Percentiles rank a stretch among this genome's conserved stretches.
phyloP scores from a whole-genome alignment of 2,329 filamentous ascomycete species.

The Acarospora socialis region DNA sequence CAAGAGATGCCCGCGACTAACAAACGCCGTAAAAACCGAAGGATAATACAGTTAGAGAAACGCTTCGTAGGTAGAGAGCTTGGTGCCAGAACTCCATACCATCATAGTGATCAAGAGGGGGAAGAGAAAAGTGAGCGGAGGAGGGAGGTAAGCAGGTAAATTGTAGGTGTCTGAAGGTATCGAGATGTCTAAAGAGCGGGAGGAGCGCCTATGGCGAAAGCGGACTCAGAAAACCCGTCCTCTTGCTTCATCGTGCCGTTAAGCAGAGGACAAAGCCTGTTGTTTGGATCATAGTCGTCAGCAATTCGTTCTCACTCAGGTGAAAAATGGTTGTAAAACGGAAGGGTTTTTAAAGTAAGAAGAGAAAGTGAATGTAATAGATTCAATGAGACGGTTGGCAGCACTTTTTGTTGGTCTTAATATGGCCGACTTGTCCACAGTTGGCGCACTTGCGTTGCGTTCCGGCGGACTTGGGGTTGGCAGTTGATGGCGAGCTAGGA shows the following conservation, averaged over 20 bases:
- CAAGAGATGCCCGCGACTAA: too few species aligned
- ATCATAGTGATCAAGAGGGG: too few species aligned
- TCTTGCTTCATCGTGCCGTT: constrained; percentile 62
- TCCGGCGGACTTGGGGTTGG: constrained; percentile 45
- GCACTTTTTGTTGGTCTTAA: constrained; percentile 98
- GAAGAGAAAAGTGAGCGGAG: too few species aligned
- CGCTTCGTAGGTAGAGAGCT: too few species aligned
- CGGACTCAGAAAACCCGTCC: constrained; percentile 30
- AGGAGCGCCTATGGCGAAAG: constrained; percentile 34
- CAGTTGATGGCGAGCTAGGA: constrained; percentile 31
- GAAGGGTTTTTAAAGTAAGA: constrained; percentile 1
- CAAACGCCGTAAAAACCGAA: too few species aligned
- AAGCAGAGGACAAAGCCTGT: constrained; percentile 67
- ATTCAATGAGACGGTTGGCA: constrained; percentile 8
- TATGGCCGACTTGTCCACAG: constrained; percentile 91
- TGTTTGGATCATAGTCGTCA: constrained; percentile 14
- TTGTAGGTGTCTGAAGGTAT: too few species aligned
- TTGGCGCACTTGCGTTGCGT: constrained; percentile 85
- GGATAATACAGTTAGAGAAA: too few species aligned
- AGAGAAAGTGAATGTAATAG: constrained; percentile 17
- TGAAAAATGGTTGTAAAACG: constrained; percentile 2
- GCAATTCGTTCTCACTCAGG: constrained; percentile 9
- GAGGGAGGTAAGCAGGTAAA: too few species aligned
- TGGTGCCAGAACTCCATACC: too few species aligned
- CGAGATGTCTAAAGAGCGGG: too few species aligned